A percentile compares a stretch with the other conserved stretches of the same genome.
Conservation (phyloP, 306 rosid species). For the Quercus berberidifolia region DNA sequence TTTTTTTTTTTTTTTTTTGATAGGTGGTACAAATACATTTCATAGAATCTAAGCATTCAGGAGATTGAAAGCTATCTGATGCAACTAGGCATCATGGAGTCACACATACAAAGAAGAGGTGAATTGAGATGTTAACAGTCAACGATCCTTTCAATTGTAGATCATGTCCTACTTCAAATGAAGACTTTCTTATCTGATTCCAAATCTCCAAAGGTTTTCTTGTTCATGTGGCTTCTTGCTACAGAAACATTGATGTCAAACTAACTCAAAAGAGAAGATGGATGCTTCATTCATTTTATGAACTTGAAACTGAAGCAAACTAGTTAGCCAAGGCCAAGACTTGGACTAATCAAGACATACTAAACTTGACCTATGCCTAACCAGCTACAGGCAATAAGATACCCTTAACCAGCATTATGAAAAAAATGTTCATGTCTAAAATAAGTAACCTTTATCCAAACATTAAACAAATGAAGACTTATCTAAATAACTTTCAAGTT, state of each 20-base stretch:
- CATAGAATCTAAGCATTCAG: not conserved
- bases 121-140: not conserved
- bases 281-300: not conserved
- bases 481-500: not conserved
- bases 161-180: not conserved
- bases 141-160: not conserved
- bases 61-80: not conserved
- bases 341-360: not conserved
- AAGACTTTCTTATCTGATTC: not conserved
- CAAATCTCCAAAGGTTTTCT: not conserved
- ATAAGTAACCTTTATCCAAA: not conserved
- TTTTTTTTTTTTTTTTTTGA: too few relatives aligned
- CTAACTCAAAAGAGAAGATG: not conserved
- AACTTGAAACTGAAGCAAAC: not conserved
- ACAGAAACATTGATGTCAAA: not conserved
- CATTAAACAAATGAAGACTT: not conserved
- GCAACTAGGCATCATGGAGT: not conserved
- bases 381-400: not conserved
- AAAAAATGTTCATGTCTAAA: not conserved
- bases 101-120: not conserved
- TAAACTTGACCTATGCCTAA: not conserved
- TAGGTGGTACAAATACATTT: not conserved
- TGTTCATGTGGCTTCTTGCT: not conserved
- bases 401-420: not conserved
- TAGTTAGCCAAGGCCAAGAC: not conserved